Evolutionary conservation across 768 basidiomycete species (phyloP).

Genomic region (Multifurca ochricompacta): DNA sequence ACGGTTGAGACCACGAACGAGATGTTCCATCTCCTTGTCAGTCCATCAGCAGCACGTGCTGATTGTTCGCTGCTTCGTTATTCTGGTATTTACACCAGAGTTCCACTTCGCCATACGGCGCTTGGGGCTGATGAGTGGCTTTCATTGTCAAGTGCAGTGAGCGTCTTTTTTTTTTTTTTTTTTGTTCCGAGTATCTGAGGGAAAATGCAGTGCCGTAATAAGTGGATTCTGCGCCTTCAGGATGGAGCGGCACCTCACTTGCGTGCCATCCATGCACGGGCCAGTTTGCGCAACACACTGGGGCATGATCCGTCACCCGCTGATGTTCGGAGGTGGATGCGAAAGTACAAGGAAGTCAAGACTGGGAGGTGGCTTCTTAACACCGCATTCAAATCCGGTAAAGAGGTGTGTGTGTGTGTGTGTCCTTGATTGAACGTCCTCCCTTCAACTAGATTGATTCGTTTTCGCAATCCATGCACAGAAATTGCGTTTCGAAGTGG

Average conservation of each 20-base stretch:
- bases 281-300: not conserved
- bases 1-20: not conserved
- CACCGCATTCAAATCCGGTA: not conserved
- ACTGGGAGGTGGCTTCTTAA: not conserved
- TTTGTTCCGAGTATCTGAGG: not conserved
- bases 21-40: not conserved
- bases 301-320: not conserved
- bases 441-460: not conserved
- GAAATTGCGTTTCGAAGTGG: not conserved
- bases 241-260: accelerated
- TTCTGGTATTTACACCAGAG: not conserved
- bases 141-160: not conserved
- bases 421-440: too few species aligned
- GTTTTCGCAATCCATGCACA: not conserved
- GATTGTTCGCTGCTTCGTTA: not conserved
- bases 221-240: not conserved
- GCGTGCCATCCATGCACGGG: not conserved
- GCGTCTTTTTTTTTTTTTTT: not conserved
- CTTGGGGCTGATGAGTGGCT: not conserved
- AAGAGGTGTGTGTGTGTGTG: not conserved
- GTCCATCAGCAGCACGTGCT: not conserved
- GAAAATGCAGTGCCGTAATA: not conserved
- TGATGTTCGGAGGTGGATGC: not conserved
- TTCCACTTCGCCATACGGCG: not conserved
- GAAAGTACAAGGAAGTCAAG: not conserved